Evolutionary conservation across 345 rosid species (phyloP), one percentile per base, ranked within the genome.

Genomic region (Mangifera indica): DNA sequence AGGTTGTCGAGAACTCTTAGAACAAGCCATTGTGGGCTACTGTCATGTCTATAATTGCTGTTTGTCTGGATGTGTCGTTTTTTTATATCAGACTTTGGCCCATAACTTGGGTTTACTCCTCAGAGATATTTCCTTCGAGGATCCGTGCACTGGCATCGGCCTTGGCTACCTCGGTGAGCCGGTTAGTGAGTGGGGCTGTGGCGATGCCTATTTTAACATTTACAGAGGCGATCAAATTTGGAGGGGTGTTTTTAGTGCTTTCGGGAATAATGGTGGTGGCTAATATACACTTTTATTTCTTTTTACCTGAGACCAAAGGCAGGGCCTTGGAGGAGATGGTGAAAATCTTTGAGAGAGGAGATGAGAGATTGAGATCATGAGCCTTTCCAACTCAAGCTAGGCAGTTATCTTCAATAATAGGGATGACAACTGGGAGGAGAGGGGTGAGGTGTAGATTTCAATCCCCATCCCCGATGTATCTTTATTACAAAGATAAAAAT

Each of bases 51-150:
- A 74, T 88, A 17, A 79, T 86, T 20, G 81, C 86, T 0, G 85
- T 87, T 0, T 85, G 93, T 56, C 80, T 79, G 0, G 80, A 74
- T 34, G 87, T 87, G 0, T 90, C 97, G 7, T 84, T 83, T 74
- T 87, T 91, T 69, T 89, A 93, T 17, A 81, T 91, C 62, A 93
- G 91, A 80, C 86, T 86, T 10, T 91, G 95, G 10, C 91, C 95
- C 0, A 85, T 89, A 13, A 87, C 95, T 0, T 89, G 93, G 93
- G 97, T 91, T 18, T 91, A 89, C 79, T 78, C 87, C 7, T 78
- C 90, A 0, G 97, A 91, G 84, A 85, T 86, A 11, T 91, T 89
- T 60, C 97, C 92, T 0, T 51, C 79, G 29, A 81, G 82, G 77
- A 72, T 91, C 24, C 73, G 95, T 78, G 97, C 97, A 59, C 95